Percentiles rank a stretch among this genome's conserved stretches.
These are phyloP conservation scores for Hemileccinum rubropunctum DNA, from an alignment of 768 basidiomycete genomes.

Conservation along the genomic window DNA sequence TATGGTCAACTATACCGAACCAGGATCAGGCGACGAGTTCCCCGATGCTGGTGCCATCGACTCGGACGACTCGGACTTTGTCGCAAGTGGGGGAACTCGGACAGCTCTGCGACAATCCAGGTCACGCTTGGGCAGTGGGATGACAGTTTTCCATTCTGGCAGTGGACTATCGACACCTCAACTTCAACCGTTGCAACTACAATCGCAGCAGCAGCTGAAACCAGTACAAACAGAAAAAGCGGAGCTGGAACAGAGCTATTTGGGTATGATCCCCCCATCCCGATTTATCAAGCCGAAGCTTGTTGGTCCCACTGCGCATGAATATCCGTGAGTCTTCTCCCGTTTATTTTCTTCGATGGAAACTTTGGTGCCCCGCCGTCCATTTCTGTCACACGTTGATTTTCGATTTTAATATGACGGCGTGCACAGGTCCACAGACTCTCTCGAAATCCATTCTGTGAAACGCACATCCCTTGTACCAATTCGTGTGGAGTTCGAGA, in stretches of 20 bases:
- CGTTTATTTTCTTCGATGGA: constrained; percentile 2
- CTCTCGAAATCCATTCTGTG: constrained; percentile 60
- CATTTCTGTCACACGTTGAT: constrained; percentile 18
- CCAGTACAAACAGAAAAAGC: constrained; percentile 41
- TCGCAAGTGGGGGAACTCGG: constrained; percentile 61
- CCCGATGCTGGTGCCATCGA: constrained; percentile 81
- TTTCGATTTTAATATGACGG: constrained; percentile 15
- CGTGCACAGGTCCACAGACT: constrained; percentile 55
- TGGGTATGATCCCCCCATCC: constrained; percentile 82
- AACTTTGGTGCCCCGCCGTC: constrained; percentile 7
- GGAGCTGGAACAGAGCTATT: constrained; percentile 83
- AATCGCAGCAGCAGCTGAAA: constrained; percentile 18
- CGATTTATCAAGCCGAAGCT: constrained; percentile 66
- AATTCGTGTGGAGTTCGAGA: constrained; percentile 94
- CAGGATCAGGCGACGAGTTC: constrained; percentile 78
- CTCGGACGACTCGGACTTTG: constrained; percentile 81
- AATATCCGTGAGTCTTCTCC: constrained; percentile 63
- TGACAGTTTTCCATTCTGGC: constrained; percentile 54
- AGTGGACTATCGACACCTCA: constrained; percentile 41
- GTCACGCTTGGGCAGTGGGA: constrained; percentile 43
- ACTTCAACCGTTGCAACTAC: constrained; percentile 21
- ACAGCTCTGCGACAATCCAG: constrained; percentile 52
- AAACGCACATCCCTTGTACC: constrained; percentile 66
- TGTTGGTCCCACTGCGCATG: constrained; percentile 60
- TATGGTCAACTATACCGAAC: constrained; percentile 85